Evolutionary conservation across 1,284 basidiomycete genomes (phyloP), one percentile per base, ranked within the genome.

Genomic region (Afroboletus lepidellus): DNA sequence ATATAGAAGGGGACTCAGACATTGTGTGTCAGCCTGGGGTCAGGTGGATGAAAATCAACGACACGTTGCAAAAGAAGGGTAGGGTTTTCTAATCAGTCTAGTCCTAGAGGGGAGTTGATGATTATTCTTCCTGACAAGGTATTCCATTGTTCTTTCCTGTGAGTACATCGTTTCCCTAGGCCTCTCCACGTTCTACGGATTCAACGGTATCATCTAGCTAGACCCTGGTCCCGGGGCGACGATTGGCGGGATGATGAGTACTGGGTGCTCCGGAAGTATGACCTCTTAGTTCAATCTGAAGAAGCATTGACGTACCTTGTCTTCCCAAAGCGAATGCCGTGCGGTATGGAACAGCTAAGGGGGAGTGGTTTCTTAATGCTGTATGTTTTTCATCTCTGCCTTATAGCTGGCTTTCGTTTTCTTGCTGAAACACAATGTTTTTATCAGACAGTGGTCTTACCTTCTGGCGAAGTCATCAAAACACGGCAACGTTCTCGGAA

Each of bases 401-500:
- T 42, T n/a, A 11, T 21, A 18, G 32, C 8, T 2, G 16, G 5
- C 5, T 7, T 32, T 11, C 15, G 2, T 30, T 7, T 16, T 6
- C 25, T 60, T 48, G 3, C 47, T 52, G 48, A 57, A n/a, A 15
- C 49, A 8, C 21, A 24, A 30, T 20, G 52, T 48, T 33, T n/a
- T 39, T 39, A 13, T 30, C 34, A 93, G 86, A 95, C 91, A 0
- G 88, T 94, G 8, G 94, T 97, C 0, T 77, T 97, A 2, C 90
- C 95, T 1, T 87, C 84, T 15, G 95, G 95, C 2, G 84, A 97
- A 65, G 88, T 98, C 16, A 94, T 98, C 69, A 96, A 95, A 68
- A 98, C 95, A 0, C 83, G 95, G 3, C 79, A 84, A 37, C 75
- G 92, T 33, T 88, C 95, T 0, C 77, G 88, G 43, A 98, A 98